Percentiles rank a stretch among this genome's conserved stretches.
These are phyloP conservation scores for Thuja plicata DNA, from an alignment of 83 land plant genomes.

Conservation along the genomic window DNA sequence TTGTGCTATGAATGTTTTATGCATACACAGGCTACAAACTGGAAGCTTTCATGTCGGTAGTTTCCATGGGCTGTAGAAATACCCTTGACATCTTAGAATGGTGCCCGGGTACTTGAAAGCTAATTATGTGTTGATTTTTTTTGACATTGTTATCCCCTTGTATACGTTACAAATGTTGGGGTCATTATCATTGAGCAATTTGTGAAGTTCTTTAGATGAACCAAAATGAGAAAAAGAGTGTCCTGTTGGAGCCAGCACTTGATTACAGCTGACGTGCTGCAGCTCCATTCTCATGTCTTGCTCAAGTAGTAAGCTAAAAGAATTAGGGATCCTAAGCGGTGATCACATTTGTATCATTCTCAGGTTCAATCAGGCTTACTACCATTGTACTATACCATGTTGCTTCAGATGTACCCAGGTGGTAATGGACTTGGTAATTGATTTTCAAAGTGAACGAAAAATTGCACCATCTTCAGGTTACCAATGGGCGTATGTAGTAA, in stretches of 20 bases:
- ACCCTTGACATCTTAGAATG: constrained; percentile 14
- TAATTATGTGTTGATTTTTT: constrained; percentile 13
- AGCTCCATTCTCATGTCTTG: background rate
- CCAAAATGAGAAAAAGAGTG: background rate
- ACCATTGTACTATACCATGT: background rate
- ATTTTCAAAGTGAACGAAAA: background rate
- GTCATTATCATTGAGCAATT: constrained; percentile 4
- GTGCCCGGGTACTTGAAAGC: constrained; percentile 13
- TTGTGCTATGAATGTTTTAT: constrained; percentile 2
- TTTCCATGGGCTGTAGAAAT: constrained; percentile 12
- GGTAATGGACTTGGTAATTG: background rate
- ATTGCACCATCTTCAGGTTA: background rate
- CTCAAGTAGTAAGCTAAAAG: constrained; percentile 9
- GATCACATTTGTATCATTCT: background rate
- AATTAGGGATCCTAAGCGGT: background rate
- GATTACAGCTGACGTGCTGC: constrained; percentile 4
- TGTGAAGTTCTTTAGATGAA: background rate
- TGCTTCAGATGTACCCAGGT: background rate
- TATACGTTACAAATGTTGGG: constrained; percentile 7
- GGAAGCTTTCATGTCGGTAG: constrained; percentile 8
- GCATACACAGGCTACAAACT: background rate
- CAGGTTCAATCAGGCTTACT: background rate
- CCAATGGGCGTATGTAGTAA: background rate
- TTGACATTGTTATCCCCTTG: constrained; percentile 8
- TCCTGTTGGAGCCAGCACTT: background rate